A percentile compares a stretch with the other conserved stretches of the same genome.
phyloP scores from a whole-genome alignment of 2,329 filamentous ascomycete genomes.

The Trichoderma gracile region DNA sequence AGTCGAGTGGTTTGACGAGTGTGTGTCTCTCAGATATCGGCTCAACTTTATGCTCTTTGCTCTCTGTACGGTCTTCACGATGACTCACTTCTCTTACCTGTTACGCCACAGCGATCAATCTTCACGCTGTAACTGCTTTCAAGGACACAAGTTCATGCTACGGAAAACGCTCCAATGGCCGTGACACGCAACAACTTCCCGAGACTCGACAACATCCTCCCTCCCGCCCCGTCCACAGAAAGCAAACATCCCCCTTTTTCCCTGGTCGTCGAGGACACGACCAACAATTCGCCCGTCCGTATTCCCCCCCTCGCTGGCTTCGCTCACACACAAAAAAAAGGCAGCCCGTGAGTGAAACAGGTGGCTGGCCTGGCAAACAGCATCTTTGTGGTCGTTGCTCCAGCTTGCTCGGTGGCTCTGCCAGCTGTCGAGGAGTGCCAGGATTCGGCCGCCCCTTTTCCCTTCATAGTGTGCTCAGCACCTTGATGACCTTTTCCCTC shows the following conservation, averaged over 20 bases:
- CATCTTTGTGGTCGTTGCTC: neutral
- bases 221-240: neutral
- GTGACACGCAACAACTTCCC: neutral
- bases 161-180: neutral
- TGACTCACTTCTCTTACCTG: no score
- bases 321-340: neutral
- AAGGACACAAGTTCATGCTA: neutral
- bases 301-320: neutral
- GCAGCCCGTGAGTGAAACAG: neutral
- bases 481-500: neutral
- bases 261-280: neutral
- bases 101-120: no score
- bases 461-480: neutral
- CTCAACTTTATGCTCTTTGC: no score
- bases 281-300: neutral
- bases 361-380: neutral
- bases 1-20: no score
- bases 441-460: neutral
- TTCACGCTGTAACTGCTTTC: no score
- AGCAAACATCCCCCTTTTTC: neutral
- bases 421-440: neutral
- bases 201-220: neutral
- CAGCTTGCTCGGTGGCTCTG: neutral
- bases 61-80: no score
- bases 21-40: no score